Evolutionary conservation across 2,329 filamentous ascomycete species (phyloP).

Genomic region (Penicillium sp.): DNA sequence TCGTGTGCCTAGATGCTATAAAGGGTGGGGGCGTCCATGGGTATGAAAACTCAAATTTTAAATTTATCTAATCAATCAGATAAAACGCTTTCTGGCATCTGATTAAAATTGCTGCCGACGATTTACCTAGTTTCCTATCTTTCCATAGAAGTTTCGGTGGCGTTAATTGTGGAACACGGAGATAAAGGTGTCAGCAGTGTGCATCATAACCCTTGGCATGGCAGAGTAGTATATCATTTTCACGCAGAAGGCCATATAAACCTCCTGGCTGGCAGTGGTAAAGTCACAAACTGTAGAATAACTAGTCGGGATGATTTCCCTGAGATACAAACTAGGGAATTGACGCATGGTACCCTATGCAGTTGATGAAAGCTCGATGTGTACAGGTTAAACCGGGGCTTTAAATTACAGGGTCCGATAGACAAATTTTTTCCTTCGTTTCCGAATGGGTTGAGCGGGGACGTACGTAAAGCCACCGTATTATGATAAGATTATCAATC

Average conservation of each 20-base stretch:
- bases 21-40: background rate
- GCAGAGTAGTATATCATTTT: background rate
- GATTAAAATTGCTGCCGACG: background rate
- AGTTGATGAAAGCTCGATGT: background rate
- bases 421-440: background rate
- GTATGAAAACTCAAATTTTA: background rate
- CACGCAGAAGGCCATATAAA: background rate
- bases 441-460: background rate
- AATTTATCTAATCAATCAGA: conserved; percentile 7
- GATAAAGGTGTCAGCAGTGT: background rate
- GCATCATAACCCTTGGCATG: background rate
- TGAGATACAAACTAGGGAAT: background rate
- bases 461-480: background rate
- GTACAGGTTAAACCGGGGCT: background rate
- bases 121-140: background rate
- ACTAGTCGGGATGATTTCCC: background rate
- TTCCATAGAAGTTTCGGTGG: background rate
- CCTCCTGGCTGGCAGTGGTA: background rate
- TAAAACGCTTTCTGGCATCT: background rate
- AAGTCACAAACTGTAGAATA: background rate
- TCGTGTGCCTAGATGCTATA: background rate
- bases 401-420: background rate
- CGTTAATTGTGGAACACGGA: background rate
- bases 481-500: conserved; percentile 2
- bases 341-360: background rate